Evolutionary conservation across 2,329 filamentous ascomycete species (phyloP), one percentile per base, ranked within the genome.

Genomic region (Nannizziopsis arthrosporioides): DNA sequence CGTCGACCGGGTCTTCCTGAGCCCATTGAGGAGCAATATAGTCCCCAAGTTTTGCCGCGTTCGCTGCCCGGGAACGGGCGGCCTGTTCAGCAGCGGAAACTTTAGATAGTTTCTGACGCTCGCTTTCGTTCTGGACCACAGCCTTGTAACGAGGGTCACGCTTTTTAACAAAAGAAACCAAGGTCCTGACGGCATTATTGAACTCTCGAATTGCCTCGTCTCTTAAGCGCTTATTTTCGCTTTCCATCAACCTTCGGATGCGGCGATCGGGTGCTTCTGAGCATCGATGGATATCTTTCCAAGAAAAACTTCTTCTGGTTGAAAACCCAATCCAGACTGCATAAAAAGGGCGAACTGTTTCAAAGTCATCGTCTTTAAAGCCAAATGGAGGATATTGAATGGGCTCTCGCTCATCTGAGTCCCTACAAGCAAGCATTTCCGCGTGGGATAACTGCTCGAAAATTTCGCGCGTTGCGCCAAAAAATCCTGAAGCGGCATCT

Each of bases 161-260:
- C 68, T 94, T 96, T 55, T 86, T 82, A 12, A 90, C 84, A 65
- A 96, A 96, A 1, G 81, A 75, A 2, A 96, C 84, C 10, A 98
- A 74, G 5, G 87, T 85, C 49, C 86, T 73, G 27, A 98, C 87
- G 2, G 88, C 84, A 52, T 94, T 88, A 65, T 95, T 96, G 69
- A 94, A 96, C 55, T 94, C 85, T 48, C 83, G 78, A 9, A 84
- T 78, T 2, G 81, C 87, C 46, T 90, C 84, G 15, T 95, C 89
- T 45, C 92, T 78, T 18, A 83, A 67, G 54, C 84, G 84, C 57
- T 81, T 85, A 64, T 98, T 98, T 63, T 95, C 90, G 65, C 94
- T 95, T 62, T 96, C 92, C 81, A 96, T 94, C 35, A 86, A 60
- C 30, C 92, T 78, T 44, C 90, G 80, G 12, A 86, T 74, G 34